A percentile compares a stretch with the other conserved stretches of the same genome.
Conservation (phyloP, 1,284 basidiomycete species). For the Retiboletus fuscus region DNA sequence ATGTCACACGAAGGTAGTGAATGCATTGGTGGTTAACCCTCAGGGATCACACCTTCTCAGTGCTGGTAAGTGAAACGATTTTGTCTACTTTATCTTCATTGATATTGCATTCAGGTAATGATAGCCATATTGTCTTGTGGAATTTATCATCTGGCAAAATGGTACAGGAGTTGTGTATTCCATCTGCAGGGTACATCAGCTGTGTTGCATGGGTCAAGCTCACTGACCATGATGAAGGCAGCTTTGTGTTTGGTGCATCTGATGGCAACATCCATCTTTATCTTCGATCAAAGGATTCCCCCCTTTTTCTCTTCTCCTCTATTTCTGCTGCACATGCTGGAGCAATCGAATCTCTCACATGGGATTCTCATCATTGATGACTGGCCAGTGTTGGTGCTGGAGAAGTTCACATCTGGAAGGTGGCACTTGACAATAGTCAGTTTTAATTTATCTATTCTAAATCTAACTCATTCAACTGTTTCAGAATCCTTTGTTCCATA, state of each 20-base stretch:
- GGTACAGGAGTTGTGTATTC: slow-evolving; percentile 11
- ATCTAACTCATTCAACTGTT: background rate
- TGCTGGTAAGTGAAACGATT: background rate
- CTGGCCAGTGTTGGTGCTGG: slow-evolving; percentile 4
- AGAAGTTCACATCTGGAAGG: slow-evolving; percentile 14
- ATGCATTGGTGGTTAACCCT: background rate
- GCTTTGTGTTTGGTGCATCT: slow-evolving; percentile 10
- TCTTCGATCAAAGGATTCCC: background rate
- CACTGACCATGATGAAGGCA: background rate
- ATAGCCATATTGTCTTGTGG: slow-evolving; percentile 12
- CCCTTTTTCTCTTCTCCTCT: background rate
- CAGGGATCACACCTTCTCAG: background rate
- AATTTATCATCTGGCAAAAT: slow-evolving; percentile 9
- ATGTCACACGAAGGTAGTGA: slow-evolving; percentile 8
- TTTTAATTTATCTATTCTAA: background rate
- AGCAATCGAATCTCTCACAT: slow-evolving; percentile 10
- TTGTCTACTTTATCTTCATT: background rate
- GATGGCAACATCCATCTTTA: slow-evolving; percentile 19
- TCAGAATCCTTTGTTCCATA: slow-evolving; percentile 6
- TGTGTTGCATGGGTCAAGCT: slow-evolving; percentile 12
- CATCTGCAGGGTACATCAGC: slow-evolving; percentile 4
- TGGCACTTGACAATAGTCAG: background rate
- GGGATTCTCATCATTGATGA: background rate
- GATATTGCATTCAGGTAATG: slow-evolving; percentile 6
- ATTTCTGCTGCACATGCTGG: background rate